A percentile compares a stretch with the other conserved stretches of the same genome.
Conservation (phyloP, 306 rosid genomes). For the Glycine soja region DNA sequence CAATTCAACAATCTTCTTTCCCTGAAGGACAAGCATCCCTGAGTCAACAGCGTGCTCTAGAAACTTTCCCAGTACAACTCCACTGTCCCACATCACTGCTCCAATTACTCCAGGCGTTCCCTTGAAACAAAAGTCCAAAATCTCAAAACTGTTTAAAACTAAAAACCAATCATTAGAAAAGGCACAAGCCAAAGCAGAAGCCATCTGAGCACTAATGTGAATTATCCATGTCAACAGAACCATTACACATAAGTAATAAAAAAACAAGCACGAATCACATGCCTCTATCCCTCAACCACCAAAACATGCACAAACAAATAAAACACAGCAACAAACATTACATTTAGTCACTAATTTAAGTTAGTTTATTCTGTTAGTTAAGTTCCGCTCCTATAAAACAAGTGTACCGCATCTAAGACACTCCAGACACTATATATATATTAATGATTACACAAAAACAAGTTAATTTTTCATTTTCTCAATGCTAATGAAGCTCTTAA, state of each 20-base stretch:
- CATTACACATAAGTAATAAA: neutral
- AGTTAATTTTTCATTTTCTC: neutral
- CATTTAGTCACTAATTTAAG: too few relatives aligned
- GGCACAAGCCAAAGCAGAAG: neutral
- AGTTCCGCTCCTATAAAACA: neutral
- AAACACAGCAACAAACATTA: too few relatives aligned
- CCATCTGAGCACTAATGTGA: neutral
- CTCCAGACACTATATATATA: neutral
- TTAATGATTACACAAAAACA: neutral
- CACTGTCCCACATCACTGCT: slow-evolving; percentile 95
- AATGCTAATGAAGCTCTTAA: too few relatives aligned
- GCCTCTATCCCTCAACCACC: neutral
- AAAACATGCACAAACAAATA: too few relatives aligned
- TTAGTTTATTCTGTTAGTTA: neutral
- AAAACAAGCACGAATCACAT: neutral
- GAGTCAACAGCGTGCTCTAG: slow-evolving; percentile 82
- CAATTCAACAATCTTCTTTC: slow-evolving; percentile 73
- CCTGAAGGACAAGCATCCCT: slow-evolving; percentile 66
- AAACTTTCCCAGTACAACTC: slow-evolving; percentile 78
- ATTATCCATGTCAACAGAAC: slow-evolving; percentile 6
- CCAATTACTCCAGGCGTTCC: slow-evolving; percentile 85
- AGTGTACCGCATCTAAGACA: too few relatives aligned
- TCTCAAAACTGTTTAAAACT: slow-evolving; percentile 24
- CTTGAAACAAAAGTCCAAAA: slow-evolving; percentile 50
- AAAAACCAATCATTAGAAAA: neutral